Base-by-base conservation (phyloP, 768 basidiomycete species). In the Tulasnella sp. region DNA sequence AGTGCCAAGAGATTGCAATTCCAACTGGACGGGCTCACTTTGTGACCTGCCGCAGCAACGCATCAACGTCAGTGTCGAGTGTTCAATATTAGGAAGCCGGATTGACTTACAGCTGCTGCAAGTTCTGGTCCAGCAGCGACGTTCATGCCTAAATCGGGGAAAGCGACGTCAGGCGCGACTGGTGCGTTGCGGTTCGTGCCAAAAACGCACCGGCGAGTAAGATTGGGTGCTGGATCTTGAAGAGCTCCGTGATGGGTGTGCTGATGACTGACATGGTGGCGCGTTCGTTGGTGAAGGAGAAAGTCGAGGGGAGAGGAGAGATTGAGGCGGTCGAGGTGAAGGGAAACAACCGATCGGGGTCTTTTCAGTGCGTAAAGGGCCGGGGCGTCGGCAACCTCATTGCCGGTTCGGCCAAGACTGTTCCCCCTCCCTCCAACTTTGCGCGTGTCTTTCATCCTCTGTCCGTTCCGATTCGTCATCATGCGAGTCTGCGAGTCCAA, bases 101-200 rank as follows among this genome's bases (percentile, higher is more conserved):
- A 37, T 10, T 18, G 4, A 77, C 77, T 77, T 39, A 77, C 77
- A 70, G 77, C 77, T 77, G 77, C 77, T 44, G 77, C 77, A 13
- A 96, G 89, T 83, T 96, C 94, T 23, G 95, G 93, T 7, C 93
- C 93, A 70, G 94, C 92, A 74, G 93, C 94, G 42, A 95, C 90
- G 82, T 93, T 94, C 93, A 95, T 94, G 77, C 91, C 83, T 71
- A 80, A 10, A 67, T 40, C 46, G 32, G 23, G 39, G 67, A 11
- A 48, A 18, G 18, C n/a, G 7, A 51, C n/a, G 81, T n/a, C 81
- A 77, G 16, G 35, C 73, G 26, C 37, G 79, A 84, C 85, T 16
- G 85, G 84, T 78, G 86, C 85, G 86, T 86, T 86, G 37, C 85
- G 11, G 32, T 32, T n/a, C 26, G 39, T 23, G 39, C 4, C 75